Percentiles rank a stretch among this genome's conserved stretches.
Evolutionary conservation across 2,329 filamentous ascomycete genomes (phyloP).

Genomic region (Trichoderma breve): DNA sequence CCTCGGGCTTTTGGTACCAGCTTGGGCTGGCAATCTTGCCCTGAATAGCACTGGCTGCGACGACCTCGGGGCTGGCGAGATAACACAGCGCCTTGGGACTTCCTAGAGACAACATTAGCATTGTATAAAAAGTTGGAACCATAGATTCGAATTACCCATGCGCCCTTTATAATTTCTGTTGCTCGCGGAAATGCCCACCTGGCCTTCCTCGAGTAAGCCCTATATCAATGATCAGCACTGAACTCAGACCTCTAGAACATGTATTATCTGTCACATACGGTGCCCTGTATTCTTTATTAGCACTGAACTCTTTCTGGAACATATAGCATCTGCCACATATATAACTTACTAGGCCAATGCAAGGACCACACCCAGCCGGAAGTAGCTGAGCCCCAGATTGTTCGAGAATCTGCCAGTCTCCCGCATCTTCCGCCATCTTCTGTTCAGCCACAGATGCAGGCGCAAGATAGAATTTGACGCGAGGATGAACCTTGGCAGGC

Average conservation of each 20-base stretch:
- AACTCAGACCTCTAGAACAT: neutral
- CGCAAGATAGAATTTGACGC: constrained; percentile 85
- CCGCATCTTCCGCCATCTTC: constrained; percentile 63
- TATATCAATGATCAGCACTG: constrained; percentile 42
- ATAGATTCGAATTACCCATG: constrained; percentile 57
- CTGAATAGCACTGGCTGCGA: constrained; percentile 79
- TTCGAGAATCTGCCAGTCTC: constrained; percentile 62
- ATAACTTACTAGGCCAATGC: constrained; percentile 66
- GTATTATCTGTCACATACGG: neutral
- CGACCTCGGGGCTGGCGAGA: constrained; percentile 83
- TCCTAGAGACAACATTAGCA: neutral
- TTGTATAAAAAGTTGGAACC: neutral
- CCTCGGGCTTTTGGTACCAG: constrained; percentile 71
- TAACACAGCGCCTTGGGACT: constrained; percentile 60
- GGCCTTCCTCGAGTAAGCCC: constrained; percentile 78
- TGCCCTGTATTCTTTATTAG: neutral
- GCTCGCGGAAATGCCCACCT: constrained; percentile 77
- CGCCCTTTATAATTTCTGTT: constrained; percentile 92
- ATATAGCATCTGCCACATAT: neutral
- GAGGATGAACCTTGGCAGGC: constrained; percentile 66
- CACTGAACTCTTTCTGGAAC: neutral
- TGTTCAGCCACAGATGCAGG: constrained; percentile 78
- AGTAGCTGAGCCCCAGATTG: constrained; percentile 74
- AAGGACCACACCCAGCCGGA: constrained; percentile 75
- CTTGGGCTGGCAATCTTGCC: constrained; percentile 75